phyloP scores from a whole-genome alignment of 2,329 filamentous ascomycete genomes.

The Ciborinia camelliae region DNA sequence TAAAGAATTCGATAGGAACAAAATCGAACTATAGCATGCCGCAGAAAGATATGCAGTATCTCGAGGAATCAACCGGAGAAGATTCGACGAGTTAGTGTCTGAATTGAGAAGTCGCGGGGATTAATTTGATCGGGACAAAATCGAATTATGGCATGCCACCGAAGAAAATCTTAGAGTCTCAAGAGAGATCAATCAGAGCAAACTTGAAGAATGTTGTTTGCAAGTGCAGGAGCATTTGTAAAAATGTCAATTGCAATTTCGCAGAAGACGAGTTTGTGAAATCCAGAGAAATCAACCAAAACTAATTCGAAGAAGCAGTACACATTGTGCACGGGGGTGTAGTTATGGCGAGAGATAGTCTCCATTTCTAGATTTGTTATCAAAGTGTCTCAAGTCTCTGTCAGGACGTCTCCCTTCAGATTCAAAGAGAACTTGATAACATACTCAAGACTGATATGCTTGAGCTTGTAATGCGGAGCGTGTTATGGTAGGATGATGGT shows the following conservation, averaged over 20 bases:
- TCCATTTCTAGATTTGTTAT: too few relatives aligned
- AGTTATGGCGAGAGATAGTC: background rate
- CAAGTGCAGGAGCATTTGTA: background rate
- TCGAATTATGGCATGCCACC: too few relatives aligned
- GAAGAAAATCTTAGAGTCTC: too few relatives aligned
- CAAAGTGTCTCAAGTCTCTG: background rate
- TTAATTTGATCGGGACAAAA: too few relatives aligned
- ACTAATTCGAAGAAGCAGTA: background rate
- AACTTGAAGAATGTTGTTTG: background rate
- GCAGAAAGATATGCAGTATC: too few relatives aligned
- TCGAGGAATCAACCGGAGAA: too few relatives aligned
- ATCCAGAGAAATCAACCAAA: background rate
- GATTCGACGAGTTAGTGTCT: too few relatives aligned
- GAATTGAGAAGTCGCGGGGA: too few relatives aligned
- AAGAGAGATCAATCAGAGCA: too few relatives aligned
- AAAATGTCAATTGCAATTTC: background rate
- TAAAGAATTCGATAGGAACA: too few relatives aligned
- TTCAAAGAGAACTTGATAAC: background rate
- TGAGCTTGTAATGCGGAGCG: too few relatives aligned
- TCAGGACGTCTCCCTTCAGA: background rate
- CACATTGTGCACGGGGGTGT: background rate
- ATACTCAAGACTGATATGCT: background rate
- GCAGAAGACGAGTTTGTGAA: accelerated
- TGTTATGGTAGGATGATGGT: background rate
- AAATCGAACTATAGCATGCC: too few relatives aligned